Percentiles rank a stretch among this genome's conserved stretches.
Conservation (phyloP, 2,329 filamentous ascomycete species). For the Sordariomycetes sp. region DNA sequence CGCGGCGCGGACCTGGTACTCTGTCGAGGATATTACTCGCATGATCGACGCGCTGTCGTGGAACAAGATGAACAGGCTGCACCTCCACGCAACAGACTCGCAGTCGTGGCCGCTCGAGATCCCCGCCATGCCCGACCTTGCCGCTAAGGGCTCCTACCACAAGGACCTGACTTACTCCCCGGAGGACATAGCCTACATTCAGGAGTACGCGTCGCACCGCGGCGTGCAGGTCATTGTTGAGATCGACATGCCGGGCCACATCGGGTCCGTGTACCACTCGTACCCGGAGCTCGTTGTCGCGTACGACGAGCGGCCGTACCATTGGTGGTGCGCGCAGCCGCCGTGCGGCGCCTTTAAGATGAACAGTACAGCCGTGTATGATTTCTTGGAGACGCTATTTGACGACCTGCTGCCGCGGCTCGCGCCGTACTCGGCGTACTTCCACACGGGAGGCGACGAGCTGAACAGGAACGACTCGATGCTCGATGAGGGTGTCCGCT, state of each 20-base stretch:
- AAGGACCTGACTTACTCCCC: slow-evolving; percentile 54
- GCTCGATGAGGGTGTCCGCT: slow-evolving; percentile 59
- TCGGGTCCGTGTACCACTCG: slow-evolving; percentile 49
- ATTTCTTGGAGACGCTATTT: slow-evolving; percentile 60
- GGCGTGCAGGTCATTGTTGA: slow-evolving; percentile 63
- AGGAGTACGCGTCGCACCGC: slow-evolving; percentile 54
- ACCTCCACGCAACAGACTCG: slow-evolving; percentile 70
- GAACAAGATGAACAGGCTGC: slow-evolving; percentile 74
- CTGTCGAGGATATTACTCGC: slow-evolving; percentile 52
- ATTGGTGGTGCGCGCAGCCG: slow-evolving; percentile 46
- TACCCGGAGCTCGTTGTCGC: slow-evolving; percentile 62
- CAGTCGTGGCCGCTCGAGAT: slow-evolving; percentile 82
- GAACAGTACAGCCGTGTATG: slow-evolving; percentile 55
- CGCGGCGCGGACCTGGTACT: slow-evolving; percentile 59
- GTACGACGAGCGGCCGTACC: slow-evolving; percentile 42
- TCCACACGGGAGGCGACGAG: slow-evolving; percentile 83
- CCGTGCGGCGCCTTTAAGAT: slow-evolving; percentile 63
- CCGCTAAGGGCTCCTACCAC: slow-evolving; percentile 61
- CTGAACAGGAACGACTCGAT: slow-evolving; percentile 64
- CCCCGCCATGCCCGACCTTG: slow-evolving; percentile 57
- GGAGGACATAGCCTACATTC: slow-evolving; percentile 49
- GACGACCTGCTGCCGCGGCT: slow-evolving; percentile 65
- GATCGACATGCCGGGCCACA: slow-evolving; percentile 73
- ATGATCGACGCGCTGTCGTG: slow-evolving; percentile 65
- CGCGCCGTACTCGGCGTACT: slow-evolving; percentile 56